Evolutionary conservation across 257 asterid genomes (phyloP), one percentile per base, ranked within the genome.

Genomic region (Salvia rosmarinus): DNA sequence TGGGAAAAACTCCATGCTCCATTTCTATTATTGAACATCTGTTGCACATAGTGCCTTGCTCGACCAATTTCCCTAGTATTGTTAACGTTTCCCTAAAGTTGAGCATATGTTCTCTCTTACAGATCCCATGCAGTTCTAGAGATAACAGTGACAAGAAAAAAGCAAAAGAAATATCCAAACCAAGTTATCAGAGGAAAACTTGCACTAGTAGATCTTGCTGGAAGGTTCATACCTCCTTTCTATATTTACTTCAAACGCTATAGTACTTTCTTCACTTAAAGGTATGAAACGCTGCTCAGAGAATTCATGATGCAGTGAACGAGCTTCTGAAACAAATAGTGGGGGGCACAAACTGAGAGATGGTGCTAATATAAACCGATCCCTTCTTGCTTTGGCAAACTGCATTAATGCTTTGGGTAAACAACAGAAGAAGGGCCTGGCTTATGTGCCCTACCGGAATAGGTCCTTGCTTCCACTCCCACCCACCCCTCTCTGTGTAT

Each of bases 191-290:
- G 80, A 81, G 98, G 97, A 82, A 93, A 87, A 76, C 92, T 93
- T 68, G 95, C 97, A 59, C 86, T 93, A 55, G 98, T 93, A 69
- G 98, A 93, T 87, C 97, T 93, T 82, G 98, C 98, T 80, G 98
- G 98, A 86, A 93, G 98, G 98, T 93, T 62, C 42, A 82, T 49
- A 21, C 69, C 43, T 74, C 51, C 68, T 8, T 54, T 64, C 54
- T 34, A 78, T 77, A 75, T 20, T 67, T 78, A 39, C 44, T 79
- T 63, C 57, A 37, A 37, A 46, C 50, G 25, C 59, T 71, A 55
- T 40, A n/a, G 49, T 34, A 43, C 49, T 64, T 58, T 75, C 67
- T 73, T 67, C 25, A 64, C 60, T 73, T 64, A 35, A 43, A 46
- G 51, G 71, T 56, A 59, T 54, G 59, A 58, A 73, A 40, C 64